Evolutionary conservation across 768 basidiomycete genomes (phyloP).

Genomic region (Suillus occidentalis): DNA sequence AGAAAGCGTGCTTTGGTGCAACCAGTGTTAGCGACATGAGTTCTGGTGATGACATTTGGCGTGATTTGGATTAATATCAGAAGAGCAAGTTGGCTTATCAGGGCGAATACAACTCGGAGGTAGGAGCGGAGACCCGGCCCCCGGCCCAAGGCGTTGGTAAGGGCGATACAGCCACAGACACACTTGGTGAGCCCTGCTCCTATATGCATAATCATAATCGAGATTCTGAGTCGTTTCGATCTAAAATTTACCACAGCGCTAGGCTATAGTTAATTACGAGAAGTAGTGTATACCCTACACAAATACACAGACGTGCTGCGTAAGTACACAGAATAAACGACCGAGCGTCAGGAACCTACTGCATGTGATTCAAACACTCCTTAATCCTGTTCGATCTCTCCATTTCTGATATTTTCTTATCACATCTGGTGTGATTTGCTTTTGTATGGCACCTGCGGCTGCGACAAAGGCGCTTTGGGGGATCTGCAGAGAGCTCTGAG

Average conservation of each 20-base stretch:
- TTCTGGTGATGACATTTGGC: background rate
- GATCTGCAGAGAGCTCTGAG: slow-evolving; percentile 50
- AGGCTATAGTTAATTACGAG: background rate
- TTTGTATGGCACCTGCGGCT: slow-evolving; percentile 71
- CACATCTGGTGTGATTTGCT: slow-evolving; percentile 83
- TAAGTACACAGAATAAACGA: background rate
- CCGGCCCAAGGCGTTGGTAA: slow-evolving; percentile 1
- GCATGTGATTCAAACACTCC: slow-evolving; percentile 5
- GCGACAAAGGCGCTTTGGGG: slow-evolving; percentile 67
- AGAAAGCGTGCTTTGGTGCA: background rate
- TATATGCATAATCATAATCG: background rate
- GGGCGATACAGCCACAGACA: background rate
- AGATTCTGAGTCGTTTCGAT: background rate
- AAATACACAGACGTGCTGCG: background rate
- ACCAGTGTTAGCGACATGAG: background rate
- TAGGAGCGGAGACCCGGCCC: background rate
- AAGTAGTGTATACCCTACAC: slow-evolving; percentile 7
- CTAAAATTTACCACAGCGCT: background rate
- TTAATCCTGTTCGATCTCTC: slow-evolving; percentile 42
- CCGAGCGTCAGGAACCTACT: slow-evolving; percentile 7
- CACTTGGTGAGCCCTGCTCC: background rate
- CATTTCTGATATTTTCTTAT: slow-evolving; percentile 72
- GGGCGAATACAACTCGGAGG: background rate
- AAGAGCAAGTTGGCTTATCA: slow-evolving; percentile 1
- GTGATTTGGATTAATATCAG: background rate